Evolutionary conservation across 495 filamentous ascomycete genomes (phyloP), one percentile per base, ranked within the genome.

Genomic region (Penicillium maclennaniae): DNA sequence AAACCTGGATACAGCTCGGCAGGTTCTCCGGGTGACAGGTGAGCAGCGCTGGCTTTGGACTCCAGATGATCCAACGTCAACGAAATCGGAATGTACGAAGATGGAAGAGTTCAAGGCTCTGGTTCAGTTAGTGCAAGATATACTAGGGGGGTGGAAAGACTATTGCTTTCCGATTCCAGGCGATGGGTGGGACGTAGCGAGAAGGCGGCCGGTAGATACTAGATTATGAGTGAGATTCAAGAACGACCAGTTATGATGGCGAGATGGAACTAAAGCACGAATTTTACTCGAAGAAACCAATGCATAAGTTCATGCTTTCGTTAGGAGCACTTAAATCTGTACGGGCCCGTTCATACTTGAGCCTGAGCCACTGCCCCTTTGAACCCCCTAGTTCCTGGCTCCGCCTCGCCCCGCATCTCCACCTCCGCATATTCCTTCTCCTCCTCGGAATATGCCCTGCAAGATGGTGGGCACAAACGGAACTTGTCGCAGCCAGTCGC

Each of bases 141-240:
- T 61, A 26, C 15, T 61, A 16, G 59, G 59, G 0, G 28, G 23
- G 5, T 61, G 59, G 59, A 40, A n/a, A 7, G 45, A 51, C 9
- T 61, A 61, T 28, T 47, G 51, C 34, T 61, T 61, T 34, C 59
- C 59, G 3, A 61, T 51, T 39, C 59, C 59, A 21, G 59, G 59
- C 3, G 44, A 55, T 46, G 55, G 44, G 23, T 61, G 59, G 59
- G 59, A 61, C 43, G 44, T 58, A 26, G 41, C 59, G 2, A 53
- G n/a, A 4, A 61, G 58, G 36, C 38, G 23, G 38, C 47, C 48
- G 2, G 34, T 45, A 4, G 7, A 12, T 15, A 17, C 36, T 2
- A 53, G 27, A 41, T 12, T 60, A 40, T 57, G 36, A 59, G 36
- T 31, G 10, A 12, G 10, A 31, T 1, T 12, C 27, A 4, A 34